A percentile compares a stretch with the other conserved stretches of the same genome.
phyloP scores from a whole-genome alignment of 139 green algal genomes.

The Gonium pectorale region DNA sequence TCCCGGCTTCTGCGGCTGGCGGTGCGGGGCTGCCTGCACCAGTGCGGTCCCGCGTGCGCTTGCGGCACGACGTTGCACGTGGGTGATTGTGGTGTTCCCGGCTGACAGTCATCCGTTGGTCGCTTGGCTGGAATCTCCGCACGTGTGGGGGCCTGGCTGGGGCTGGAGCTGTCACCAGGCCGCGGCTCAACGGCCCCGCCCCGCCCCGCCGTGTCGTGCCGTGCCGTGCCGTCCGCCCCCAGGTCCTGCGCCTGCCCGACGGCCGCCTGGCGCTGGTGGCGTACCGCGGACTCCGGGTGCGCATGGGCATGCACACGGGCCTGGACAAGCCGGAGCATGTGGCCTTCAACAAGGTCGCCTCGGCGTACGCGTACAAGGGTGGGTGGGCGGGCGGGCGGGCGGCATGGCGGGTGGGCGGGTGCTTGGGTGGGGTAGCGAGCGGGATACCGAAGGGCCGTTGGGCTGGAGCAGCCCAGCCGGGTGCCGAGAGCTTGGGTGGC shows the following conservation, averaged over 20 bases:
- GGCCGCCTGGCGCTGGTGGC: slow-evolving; percentile 20
- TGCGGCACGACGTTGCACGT: background rate
- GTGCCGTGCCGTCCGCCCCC: no score
- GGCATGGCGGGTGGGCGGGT: background rate
- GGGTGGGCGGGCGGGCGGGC: background rate
- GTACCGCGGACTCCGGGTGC: slow-evolving; percentile 12
- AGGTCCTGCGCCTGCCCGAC: background rate
- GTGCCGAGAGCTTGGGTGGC: no score
- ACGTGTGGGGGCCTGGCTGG: background rate
- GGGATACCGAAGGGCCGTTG: no score
- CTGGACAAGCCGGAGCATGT: background rate
- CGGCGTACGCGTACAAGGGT: slow-evolving; percentile 22
- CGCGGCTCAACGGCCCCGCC: background rate
- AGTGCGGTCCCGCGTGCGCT: no score
- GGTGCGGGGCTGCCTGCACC: no score
- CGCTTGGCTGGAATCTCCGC: background rate
- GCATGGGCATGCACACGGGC: slow-evolving; percentile 28
- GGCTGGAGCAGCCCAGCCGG: no score
- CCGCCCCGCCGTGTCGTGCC: no score
- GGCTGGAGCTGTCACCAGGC: background rate
- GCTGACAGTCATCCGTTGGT: background rate
- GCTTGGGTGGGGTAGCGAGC: no score
- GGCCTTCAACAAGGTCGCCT: slow-evolving; percentile 17
- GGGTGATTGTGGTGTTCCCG: background rate
- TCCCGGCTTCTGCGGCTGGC: no score